These are phyloP conservation scores for Lolium perenne DNA, from an alignment of 176 grass and related monocot species.

Conservation along the genomic window DNA sequence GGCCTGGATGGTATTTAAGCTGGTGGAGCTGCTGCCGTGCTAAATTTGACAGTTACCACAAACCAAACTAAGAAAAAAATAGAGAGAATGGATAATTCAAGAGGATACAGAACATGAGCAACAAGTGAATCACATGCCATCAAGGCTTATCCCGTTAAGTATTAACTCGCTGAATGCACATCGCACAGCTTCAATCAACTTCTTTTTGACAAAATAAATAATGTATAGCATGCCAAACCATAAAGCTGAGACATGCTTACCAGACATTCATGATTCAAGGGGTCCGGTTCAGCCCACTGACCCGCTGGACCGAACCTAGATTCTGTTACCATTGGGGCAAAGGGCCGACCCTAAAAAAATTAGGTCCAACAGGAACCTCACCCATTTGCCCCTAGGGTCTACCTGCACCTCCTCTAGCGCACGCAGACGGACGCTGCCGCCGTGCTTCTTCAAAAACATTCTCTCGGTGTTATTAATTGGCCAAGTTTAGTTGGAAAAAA, in stretches of 20 bases:
- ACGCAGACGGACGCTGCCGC: too few species aligned
- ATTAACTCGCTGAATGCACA: not conserved
- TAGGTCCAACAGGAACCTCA: too few species aligned
- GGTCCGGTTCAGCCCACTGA: too few species aligned
- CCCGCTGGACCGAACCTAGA: too few species aligned
- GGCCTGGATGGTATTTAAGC: not conserved
- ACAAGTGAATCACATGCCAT: not conserved
- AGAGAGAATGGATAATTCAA: not conserved
- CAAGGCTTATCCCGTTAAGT: not conserved
- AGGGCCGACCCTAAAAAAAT: too few species aligned
- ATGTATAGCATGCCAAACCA: not conserved
- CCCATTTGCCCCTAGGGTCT: too few species aligned
- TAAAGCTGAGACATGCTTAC: conserved; percentile 7
- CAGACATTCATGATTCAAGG: too few species aligned
- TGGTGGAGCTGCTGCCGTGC: not conserved
- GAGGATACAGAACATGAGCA: not conserved
- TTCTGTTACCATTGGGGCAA: too few species aligned
- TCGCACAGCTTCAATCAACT: not conserved
- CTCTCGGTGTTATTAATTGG: too few species aligned
- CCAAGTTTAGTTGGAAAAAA: too few species aligned
- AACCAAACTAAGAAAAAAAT: not conserved
- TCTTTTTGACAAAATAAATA: conserved; percentile 1
- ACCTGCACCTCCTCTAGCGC: too few species aligned
- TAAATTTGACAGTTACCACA: conserved; percentile 14
- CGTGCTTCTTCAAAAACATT: too few species aligned